These are phyloP conservation scores for Fusarium bulbicola DNA, from an alignment of 2,329 filamentous ascomycete species.

Conservation along the genomic window DNA sequence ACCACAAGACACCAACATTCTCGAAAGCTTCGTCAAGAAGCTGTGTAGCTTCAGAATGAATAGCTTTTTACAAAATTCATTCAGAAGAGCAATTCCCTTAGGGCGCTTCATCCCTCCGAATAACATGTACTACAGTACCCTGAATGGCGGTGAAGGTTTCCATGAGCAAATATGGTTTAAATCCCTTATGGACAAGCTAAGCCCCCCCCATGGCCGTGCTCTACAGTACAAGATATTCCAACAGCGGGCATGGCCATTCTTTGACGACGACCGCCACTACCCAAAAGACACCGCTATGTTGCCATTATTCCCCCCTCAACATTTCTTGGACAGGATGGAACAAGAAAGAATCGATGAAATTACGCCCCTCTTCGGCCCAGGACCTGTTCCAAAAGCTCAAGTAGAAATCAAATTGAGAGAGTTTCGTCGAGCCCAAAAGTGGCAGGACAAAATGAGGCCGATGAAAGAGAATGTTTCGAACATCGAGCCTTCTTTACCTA, in stretches of 20 bases:
- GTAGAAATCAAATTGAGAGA: not conserved
- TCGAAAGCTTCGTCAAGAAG: not conserved
- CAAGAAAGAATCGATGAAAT: rapidly evolving
- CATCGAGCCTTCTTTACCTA: not conserved
- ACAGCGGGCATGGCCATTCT: constrained; percentile 22
- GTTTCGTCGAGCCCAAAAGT: not conserved
- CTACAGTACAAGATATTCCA: not conserved
- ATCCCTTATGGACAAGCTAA: no score
- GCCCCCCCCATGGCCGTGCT: rapidly evolving
- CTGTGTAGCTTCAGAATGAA: not conserved
- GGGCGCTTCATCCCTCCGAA: no score
- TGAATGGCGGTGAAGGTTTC: no score
- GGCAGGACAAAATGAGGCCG: not conserved
- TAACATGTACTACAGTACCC: no score
- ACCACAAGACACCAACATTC: not conserved
- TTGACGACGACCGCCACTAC: constrained; percentile 14
- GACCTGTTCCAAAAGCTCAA: not conserved
- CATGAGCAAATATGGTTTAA: no score
- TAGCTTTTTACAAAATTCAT: not conserved
- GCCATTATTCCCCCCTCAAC: not conserved
- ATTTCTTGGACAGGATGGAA: not conserved
- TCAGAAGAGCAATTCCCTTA: not conserved
- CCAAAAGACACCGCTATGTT: not conserved
- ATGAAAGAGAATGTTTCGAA: rapidly evolving
- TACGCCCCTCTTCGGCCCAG: rapidly evolving